These are phyloP conservation scores for Nannizziopsis arthrosporioides DNA, from an alignment of 2,329 filamentous ascomycete species.

Conservation along the genomic window DNA sequence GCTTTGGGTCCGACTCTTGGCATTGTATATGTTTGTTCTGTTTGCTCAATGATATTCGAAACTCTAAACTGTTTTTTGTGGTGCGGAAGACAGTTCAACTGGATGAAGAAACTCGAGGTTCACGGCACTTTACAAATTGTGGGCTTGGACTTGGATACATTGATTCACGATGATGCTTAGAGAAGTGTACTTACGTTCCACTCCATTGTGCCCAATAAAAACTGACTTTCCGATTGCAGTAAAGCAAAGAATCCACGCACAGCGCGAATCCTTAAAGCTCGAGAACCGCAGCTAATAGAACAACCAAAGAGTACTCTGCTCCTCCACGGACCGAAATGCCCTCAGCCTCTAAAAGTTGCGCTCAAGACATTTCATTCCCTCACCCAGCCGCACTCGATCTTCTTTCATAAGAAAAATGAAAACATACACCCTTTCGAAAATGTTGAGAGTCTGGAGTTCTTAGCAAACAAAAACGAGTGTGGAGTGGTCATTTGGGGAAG, in stretches of 20 bases:
- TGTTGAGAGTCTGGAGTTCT: conserved; percentile 77
- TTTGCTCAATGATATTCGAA: neutral
- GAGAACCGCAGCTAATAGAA: conserved; percentile 77
- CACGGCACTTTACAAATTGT: too few relatives aligned
- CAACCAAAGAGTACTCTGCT: conserved; percentile 85
- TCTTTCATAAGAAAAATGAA: conserved; percentile 94
- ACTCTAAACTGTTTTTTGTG: neutral
- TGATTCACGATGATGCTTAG: conserved; percentile 9
- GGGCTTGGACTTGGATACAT: neutral
- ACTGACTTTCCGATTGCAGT: conserved; percentile 25
- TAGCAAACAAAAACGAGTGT: conserved; percentile 91
- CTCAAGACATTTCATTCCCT: conserved; percentile 75
- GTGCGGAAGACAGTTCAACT: too few relatives aligned
- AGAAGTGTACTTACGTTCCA: conserved; percentile 13
- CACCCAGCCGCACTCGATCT: conserved; percentile 72
- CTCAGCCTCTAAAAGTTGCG: conserved; percentile 69
- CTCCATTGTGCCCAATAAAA: neutral
- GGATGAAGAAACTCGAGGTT: too few relatives aligned
- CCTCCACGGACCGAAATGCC: conserved; percentile 75
- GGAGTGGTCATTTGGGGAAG: conserved; percentile 72
- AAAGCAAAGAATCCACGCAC: conserved; percentile 75
- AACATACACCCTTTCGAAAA: conserved; percentile 87
- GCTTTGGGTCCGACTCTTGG: too few relatives aligned
- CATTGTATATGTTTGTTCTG: neutral
- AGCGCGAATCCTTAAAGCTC: conserved; percentile 87